A percentile compares a stretch with the other conserved stretches of the same genome.
Evolutionary conservation across 768 basidiomycete genomes (phyloP).

Genomic region (Russula earlei): DNA sequence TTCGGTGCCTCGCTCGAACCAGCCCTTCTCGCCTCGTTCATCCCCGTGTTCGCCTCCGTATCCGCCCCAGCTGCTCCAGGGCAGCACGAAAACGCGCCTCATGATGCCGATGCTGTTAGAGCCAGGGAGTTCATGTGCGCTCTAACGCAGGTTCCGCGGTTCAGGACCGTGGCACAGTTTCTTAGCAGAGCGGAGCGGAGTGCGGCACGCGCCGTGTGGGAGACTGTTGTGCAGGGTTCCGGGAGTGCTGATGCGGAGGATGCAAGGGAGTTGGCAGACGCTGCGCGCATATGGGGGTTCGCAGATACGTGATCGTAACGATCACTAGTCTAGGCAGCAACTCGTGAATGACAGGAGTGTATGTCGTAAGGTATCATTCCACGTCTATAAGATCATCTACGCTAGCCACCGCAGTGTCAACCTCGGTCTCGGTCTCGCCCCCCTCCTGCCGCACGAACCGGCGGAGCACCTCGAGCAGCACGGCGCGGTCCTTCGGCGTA

Average conservation of each 20-base stretch:
- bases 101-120: background rate
- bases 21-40: constrained; percentile 44
- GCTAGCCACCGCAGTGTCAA: background rate
- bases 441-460: constrained; percentile 24
- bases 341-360: too few relatives aligned
- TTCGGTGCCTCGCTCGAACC: constrained; percentile 69
- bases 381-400: background rate
- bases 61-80: constrained; percentile 18
- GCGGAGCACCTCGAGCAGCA: constrained; percentile 27
- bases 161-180: constrained; percentile 54
- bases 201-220: constrained; percentile 34
- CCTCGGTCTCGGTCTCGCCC: background rate
- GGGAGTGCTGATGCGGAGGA: background rate
- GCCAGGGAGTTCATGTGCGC: constrained; percentile 38
- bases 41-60: constrained; percentile 37
- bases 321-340: too few relatives aligned
- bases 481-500: constrained; percentile 21
- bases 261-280: background rate
- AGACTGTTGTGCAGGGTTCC: background rate
- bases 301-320: background rate
- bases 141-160: constrained; percentile 50
- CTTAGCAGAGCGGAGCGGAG: constrained; percentile 47
- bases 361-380: background rate
- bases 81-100: background rate
- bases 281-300: constrained; percentile 9